Base-by-base conservation (phyloP, 495 filamentous ascomycete species). In the Podospora pseudoanserina region DNA sequence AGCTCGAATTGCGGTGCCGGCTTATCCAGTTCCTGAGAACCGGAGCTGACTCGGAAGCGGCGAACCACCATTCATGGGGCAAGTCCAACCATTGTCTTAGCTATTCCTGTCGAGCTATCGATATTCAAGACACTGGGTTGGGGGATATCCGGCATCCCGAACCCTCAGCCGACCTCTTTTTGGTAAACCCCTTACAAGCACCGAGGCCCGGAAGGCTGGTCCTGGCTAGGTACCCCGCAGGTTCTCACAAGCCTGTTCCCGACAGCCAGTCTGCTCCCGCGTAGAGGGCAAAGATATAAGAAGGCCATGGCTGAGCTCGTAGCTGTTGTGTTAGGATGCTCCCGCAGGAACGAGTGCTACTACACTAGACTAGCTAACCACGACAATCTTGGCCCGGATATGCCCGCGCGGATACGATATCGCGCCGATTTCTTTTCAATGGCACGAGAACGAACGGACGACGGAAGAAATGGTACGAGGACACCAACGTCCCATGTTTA, bases 391-490 rank as follows among this genome's bases (percentile, higher is more conserved):
- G 34, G 5, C 34, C 34, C 34, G 34, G 34, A 39, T 39, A 11
- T 11, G 11, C 34, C 34, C 34, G 11, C 34, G 34, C 6, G 6
- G 39, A 49, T 49, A 13, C 39, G 9, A 49, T 49, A 49, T 49
- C 9, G 39, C 39, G 13, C 39, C 15, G 39, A 49, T 3, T 49
- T 49, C 39, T 49, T 49, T 5, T 49, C 39, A 49, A 16, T 49
- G 39, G 39, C 39, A 16, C 15, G 44, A 65, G 55, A 68, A 61
- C 59, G 58, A 69, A 70, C 62, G 7, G 39, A 27, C 34, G 28
- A 23, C 13, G 9, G 9, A 26, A 19, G 26, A 67, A n/a, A 32
- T 44, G 20, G 32, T 62, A 55, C 65, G 61, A 59, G 62, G 61
- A 53, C 28, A 34, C 19, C 20, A 16, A 28, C 44, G n/a, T 54